phyloP scores from a whole-genome alignment of 2,329 filamentous ascomycete species.

The Bipolaris cookei region DNA sequence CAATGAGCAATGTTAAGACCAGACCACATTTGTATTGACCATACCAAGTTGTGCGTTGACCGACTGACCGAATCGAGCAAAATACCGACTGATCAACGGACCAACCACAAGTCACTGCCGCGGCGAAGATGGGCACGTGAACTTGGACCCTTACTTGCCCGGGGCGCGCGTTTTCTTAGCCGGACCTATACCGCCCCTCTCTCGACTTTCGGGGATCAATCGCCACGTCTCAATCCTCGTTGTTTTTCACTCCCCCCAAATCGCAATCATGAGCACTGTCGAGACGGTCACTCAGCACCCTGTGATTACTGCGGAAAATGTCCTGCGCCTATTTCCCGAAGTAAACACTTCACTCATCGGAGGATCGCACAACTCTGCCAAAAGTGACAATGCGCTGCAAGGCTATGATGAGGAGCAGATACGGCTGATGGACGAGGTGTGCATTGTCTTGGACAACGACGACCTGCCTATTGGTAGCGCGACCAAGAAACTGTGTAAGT shows the following conservation, averaged over 20 bases:
- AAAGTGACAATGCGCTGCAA: slow-evolving; percentile 71
- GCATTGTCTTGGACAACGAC: slow-evolving; percentile 93
- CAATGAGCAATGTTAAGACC: slow-evolving; percentile 8
- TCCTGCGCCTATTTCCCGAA: slow-evolving; percentile 89
- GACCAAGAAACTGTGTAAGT: slow-evolving; percentile 95
- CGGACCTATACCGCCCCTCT: slow-evolving; percentile 9
- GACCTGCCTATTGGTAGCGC: slow-evolving; percentile 93
- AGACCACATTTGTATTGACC: slow-evolving; percentile 1
- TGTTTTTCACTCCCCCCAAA: not conserved
- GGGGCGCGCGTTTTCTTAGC: slow-evolving; percentile 5
- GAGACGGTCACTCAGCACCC: slow-evolving; percentile 52
- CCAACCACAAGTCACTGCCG: not conserved
- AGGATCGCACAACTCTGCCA: slow-evolving; percentile 65
- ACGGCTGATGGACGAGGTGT: slow-evolving; percentile 97
- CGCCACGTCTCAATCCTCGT: slow-evolving; percentile 8
- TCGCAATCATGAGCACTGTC: slow-evolving; percentile 43
- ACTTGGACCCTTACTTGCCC: slow-evolving; percentile 11
- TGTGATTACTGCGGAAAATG: slow-evolving; percentile 82
- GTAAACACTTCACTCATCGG: slow-evolving; percentile 67
- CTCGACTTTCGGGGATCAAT: not conserved
- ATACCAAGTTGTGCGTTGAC: not conserved
- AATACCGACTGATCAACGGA: not conserved
- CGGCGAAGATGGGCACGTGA: slow-evolving; percentile 3
- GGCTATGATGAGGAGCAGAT: slow-evolving; percentile 99
- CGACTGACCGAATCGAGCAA: not conserved